phyloP scores from a whole-genome alignment of 306 rosid species.

The Lagenaria siceraria region DNA sequence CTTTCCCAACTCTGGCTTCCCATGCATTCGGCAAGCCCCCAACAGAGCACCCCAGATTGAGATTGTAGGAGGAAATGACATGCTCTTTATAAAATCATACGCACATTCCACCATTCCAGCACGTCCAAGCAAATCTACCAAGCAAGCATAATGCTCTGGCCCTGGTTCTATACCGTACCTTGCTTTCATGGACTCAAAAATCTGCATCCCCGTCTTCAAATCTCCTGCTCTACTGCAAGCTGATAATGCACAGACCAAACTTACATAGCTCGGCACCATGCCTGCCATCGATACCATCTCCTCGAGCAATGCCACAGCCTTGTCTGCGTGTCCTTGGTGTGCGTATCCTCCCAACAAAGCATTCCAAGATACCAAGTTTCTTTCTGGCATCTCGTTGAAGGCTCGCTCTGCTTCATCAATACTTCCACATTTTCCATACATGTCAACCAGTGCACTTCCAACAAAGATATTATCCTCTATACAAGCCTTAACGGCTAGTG shows the following conservation, averaged over 20 bases:
- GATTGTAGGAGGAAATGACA: constrained; percentile 59
- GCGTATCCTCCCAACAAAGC: constrained; percentile 67
- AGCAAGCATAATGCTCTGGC: constrained; percentile 76
- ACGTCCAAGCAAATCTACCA: constrained; percentile 68
- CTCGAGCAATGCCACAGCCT: constrained; percentile 51
- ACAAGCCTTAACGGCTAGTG: constrained; percentile 56
- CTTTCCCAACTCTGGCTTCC: constrained; percentile 58
- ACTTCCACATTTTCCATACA: constrained; percentile 88
- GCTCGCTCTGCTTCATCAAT: constrained; percentile 44
- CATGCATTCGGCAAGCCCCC: constrained; percentile 68
- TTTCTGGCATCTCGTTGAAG: constrained; percentile 40
- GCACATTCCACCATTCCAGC: constrained; percentile 83
- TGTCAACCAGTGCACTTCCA: constrained; percentile 74
- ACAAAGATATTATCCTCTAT: constrained; percentile 64
- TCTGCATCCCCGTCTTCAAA: constrained; percentile 52
- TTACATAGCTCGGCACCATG: constrained; percentile 42
- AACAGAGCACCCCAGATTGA: constrained; percentile 88
- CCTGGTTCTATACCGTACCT: constrained; percentile 49
- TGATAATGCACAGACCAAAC: constrained; percentile 63
- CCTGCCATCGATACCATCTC: constrained; percentile 28
- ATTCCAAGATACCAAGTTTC: constrained; percentile 65
- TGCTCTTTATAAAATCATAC: constrained; percentile 44
- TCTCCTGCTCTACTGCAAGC: constrained; percentile 75
- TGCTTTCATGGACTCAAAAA: constrained; percentile 54
- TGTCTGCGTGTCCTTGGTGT: constrained; percentile 53